Base-by-base conservation (phyloP, 495 filamentous ascomycete genomes). In the Copromyces sp. region DNA sequence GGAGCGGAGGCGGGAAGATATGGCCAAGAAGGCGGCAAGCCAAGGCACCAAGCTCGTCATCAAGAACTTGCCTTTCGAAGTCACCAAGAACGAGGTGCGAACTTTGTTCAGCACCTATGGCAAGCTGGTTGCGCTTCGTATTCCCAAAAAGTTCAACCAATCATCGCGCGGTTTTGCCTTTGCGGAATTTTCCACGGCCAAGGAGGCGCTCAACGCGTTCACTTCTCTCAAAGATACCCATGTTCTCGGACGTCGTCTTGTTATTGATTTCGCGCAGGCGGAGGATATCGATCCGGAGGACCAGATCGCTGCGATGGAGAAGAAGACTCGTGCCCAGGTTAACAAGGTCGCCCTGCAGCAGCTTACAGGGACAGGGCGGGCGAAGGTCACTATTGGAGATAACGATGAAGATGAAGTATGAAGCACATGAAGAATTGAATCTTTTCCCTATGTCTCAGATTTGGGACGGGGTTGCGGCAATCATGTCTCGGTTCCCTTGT, bases 31-130 rank as follows among this genome's bases (percentile, higher is more conserved):
- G 80, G 79, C 87, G 17, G 88, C 90, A 4, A 87, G 86, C 35
- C 88, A 89, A 76, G 86, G 88, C 70, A 97, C 94, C 40, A 98
- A 98, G 85, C 90, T 99, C 77, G 91, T 98, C 81, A 93, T 99
- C 85, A 98, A 98, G 86, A 99, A 99, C 84, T 82, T 99, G 78
- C 95, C 95, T 9, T 99, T 99, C 84, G 92, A 98, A 82, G 91
- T 92, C 11, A 91, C 89, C 53, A 97, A 97, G 86, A 94, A 95
- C 79, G 96, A 99, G 76, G 85, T 99, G 39, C 88, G 92, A 47
- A 84, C 90, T 17, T 85, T 99, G 11, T 93, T 99, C 80, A 89
- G 92, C 65, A 86, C 92, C 20, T 99, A 97, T 79, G 95, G 96
- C 24, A 91, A 96, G 76, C 87, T 99, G 70, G 91, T 94, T 61